Conservation (phyloP, 495 filamentous ascomycete species). For the Glutinoglossum americanum region DNA sequence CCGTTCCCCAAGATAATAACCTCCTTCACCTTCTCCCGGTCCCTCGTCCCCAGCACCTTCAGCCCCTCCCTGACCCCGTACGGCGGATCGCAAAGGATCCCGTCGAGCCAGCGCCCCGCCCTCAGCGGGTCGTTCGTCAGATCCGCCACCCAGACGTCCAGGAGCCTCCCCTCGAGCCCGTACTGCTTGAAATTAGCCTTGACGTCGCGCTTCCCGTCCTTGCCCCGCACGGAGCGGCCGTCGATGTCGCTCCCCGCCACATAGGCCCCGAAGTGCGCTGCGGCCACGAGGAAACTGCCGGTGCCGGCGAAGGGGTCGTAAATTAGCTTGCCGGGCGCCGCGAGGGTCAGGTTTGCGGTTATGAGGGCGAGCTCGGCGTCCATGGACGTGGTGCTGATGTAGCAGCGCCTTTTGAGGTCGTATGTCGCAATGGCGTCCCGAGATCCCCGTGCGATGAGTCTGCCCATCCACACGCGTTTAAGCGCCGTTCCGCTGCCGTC, state of each 20-base stretch:
- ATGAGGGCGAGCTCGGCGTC: conserved; percentile 82
- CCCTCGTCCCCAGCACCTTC: conserved; percentile 58
- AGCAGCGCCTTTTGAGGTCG: conserved; percentile 75
- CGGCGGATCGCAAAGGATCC: conserved; percentile 88
- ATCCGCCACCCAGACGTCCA: conserved; percentile 68
- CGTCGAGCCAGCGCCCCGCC: conserved; percentile 44
- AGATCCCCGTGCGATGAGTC: conserved; percentile 38
- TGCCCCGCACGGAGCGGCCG: conserved; percentile 62
- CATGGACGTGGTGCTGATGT: conserved; percentile 94
- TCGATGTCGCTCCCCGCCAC: conserved; percentile 83
- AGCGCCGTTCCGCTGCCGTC: conserved; percentile 28
- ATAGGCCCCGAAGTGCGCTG: conserved; percentile 69
- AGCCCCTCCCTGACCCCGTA: conserved; percentile 94
- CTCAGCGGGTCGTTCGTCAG: conserved; percentile 67
- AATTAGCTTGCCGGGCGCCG: conserved; percentile 58
- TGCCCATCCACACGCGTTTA: conserved; percentile 43
- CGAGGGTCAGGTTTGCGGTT: conserved; percentile 75
- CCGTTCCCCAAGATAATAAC: conserved; percentile 44
- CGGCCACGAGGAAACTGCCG: conserved; percentile 70
- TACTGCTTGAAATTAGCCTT: conserved; percentile 73
- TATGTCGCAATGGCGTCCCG: conserved; percentile 50
- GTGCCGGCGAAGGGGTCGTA: conserved; percentile 94
- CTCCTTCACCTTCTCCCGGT: conserved; percentile 36
- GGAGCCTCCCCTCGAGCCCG: conserved; percentile 33
- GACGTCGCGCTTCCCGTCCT: conserved; percentile 28